Conservation (phyloP, 2,329 filamentous ascomycete genomes). For the Trichoderma sp. region DNA sequence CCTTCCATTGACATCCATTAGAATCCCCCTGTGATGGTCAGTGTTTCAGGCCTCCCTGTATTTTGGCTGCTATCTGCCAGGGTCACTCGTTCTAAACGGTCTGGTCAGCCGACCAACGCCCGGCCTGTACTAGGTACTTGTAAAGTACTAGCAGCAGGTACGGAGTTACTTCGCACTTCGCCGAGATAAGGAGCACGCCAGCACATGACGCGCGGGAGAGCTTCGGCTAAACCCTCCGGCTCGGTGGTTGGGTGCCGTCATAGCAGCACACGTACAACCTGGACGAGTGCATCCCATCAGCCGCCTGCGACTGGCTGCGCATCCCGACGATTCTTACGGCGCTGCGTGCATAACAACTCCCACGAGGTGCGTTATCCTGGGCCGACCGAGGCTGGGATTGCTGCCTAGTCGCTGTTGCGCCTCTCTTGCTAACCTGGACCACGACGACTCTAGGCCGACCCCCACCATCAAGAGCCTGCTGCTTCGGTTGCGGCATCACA, state of each 20-base stretch:
- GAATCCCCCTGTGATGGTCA: not conserved
- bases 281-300: constrained; percentile 19
- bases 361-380: not conserved
- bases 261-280: constrained; percentile 17
- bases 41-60: not conserved
- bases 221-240: constrained; percentile 12
- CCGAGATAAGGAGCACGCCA: constrained; percentile 4
- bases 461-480: constrained; percentile 19
- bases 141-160: not conserved
- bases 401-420: constrained; percentile 14
- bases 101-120: constrained; percentile 9
- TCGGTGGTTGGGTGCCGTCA: constrained; percentile 19
- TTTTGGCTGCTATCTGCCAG: not conserved
- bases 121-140: not conserved
- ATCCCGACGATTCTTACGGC: constrained; percentile 9
- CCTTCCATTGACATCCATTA: not conserved
- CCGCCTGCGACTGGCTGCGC: constrained; percentile 19
- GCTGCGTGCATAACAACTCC: not conserved
- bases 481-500: constrained; percentile 19
- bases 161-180: not conserved
- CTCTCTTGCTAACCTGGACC: not conserved
- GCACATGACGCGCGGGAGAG: constrained; percentile 20
- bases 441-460: constrained; percentile 18
- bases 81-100: not conserved
- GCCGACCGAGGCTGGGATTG: not conserved